A percentile compares a stretch with the other conserved stretches of the same genome.
Evolutionary conservation across 805 yeast species (phyloP).

Genomic region (Geotrichum ghanense): DNA sequence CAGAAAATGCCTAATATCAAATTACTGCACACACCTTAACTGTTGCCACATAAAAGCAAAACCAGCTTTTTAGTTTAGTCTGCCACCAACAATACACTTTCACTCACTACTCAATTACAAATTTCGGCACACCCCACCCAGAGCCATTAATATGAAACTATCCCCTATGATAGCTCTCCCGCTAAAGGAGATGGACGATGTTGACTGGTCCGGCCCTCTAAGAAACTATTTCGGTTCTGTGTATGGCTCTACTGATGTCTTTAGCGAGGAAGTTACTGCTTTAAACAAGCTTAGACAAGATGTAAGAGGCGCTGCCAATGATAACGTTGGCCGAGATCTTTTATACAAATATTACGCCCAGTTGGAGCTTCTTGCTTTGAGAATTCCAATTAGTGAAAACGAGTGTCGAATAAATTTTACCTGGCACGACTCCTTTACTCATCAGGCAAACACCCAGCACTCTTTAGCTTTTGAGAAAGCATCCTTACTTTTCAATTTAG

Average conservation of each 20-base stretch:
- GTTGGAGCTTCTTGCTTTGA: slow-evolving; percentile 63
- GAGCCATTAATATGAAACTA: slow-evolving; percentile 7
- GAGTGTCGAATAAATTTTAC: slow-evolving; percentile 52
- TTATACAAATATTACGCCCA: slow-evolving; percentile 68
- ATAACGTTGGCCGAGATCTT: slow-evolving; percentile 38
- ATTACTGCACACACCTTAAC: too few species aligned
- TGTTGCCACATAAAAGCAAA: too few species aligned
- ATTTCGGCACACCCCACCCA: too few species aligned
- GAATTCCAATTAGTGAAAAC: slow-evolving; percentile 55
- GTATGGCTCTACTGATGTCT: slow-evolving; percentile 53
- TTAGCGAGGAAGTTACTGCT: slow-evolving; percentile 40
- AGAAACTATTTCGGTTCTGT: slow-evolving; percentile 43
- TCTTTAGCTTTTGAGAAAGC: slow-evolving; percentile 89
- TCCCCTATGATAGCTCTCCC: slow-evolving; percentile 24
- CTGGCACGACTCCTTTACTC: slow-evolving; percentile 68
- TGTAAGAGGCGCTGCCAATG: slow-evolving; percentile 36
- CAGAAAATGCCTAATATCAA: too few species aligned
- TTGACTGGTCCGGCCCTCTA: slow-evolving; percentile 58
- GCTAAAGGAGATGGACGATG: slow-evolving; percentile 37
- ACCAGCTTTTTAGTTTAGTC: too few species aligned
- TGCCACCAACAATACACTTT: too few species aligned
- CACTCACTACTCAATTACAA: too few species aligned
- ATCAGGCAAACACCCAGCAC: slow-evolving; percentile 43
- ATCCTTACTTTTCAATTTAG: slow-evolving; percentile 67
- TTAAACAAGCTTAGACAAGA: slow-evolving; percentile 53